Conservation (phyloP, 1,139 yeast species). For the Diutina ranongensis region DNA sequence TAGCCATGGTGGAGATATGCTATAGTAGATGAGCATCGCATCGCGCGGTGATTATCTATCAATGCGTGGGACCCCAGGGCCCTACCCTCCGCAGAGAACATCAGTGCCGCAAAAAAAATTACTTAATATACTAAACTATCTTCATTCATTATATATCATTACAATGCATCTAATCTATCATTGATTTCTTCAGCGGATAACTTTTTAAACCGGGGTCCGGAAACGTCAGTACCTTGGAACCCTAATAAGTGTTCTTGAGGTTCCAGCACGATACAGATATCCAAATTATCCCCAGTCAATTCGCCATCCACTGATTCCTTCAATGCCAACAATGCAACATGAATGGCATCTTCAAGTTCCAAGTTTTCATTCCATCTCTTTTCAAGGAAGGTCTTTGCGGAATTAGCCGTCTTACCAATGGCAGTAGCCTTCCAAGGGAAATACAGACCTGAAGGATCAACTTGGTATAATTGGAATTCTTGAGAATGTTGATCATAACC, state of each 20-base stretch:
- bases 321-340: slow-evolving; percentile 84
- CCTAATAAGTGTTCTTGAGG: slow-evolving; percentile 78
- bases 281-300: slow-evolving; percentile 92
- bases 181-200: slow-evolving; percentile 84
- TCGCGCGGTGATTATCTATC: too few species aligned
- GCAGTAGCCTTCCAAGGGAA: slow-evolving; percentile 99
- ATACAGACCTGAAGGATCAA: slow-evolving; percentile 95
- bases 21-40: neutral
- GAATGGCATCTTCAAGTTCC: slow-evolving; percentile 96
- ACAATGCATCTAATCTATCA: slow-evolving; percentile 88
- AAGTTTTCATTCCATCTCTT: slow-evolving; percentile 97
- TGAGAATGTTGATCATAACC: slow-evolving; percentile 81
- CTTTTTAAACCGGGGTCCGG: slow-evolving; percentile 83
- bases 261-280: slow-evolving; percentile 78
- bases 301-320: slow-evolving; percentile 98
- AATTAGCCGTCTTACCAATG: slow-evolving; percentile 87
- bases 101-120: too few species aligned
- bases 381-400: slow-evolving; percentile 94
- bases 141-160: too few species aligned
- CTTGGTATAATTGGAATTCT: slow-evolving; percentile 78
- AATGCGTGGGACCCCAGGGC: too few species aligned
- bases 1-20: neutral
- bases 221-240: slow-evolving; percentile 67
- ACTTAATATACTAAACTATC: too few species aligned
- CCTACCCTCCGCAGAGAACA: too few species aligned